Conservation (phyloP, 2,329 filamentous ascomycete species). For the Aspergillus flavus region DNA sequence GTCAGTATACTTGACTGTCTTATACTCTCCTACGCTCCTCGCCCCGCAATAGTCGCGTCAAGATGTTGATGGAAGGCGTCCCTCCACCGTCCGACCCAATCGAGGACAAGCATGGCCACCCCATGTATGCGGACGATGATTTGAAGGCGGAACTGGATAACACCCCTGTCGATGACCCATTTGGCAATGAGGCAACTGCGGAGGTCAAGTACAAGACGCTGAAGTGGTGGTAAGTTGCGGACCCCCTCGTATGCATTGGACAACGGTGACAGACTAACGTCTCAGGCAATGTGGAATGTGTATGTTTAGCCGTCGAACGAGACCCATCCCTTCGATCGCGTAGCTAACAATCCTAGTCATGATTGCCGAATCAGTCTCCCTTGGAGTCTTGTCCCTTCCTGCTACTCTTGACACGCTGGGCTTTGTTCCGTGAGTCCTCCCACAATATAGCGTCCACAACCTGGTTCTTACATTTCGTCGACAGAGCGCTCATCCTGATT, state of each 20-base stretch:
- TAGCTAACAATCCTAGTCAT: conserved; percentile 41
- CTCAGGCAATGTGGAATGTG: conserved; percentile 41
- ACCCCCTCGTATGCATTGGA: neutral
- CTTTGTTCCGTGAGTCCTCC: conserved; percentile 48
- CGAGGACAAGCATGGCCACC: conserved; percentile 17
- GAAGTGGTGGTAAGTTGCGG: conserved; percentile 38
- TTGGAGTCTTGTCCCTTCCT: conserved; percentile 60
- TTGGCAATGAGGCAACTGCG: conserved; percentile 34
- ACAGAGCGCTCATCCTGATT: conserved; percentile 55
- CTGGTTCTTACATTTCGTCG: neutral
- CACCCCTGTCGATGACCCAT: conserved; percentile 27
- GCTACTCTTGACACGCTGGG: conserved; percentile 54
- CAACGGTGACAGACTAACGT: conserved; percentile 30
- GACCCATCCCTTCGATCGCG: neutral
- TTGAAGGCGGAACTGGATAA: conserved; percentile 14
- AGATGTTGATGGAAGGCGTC: conserved; percentile 14
- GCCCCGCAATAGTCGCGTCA: neutral
- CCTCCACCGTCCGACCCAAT: conserved; percentile 12
- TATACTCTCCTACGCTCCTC: neutral
- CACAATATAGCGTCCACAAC: neutral
- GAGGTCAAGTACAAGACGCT: conserved; percentile 53
- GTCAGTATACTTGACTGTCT: neutral
- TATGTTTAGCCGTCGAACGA: conserved; percentile 18
- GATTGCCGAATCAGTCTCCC: conserved; percentile 59
- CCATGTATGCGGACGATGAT: conserved; percentile 15